These are phyloP conservation scores for Cronartium quercuum DNA, from an alignment of 1,284 basidiomycete genomes.

Conservation along the genomic window DNA sequence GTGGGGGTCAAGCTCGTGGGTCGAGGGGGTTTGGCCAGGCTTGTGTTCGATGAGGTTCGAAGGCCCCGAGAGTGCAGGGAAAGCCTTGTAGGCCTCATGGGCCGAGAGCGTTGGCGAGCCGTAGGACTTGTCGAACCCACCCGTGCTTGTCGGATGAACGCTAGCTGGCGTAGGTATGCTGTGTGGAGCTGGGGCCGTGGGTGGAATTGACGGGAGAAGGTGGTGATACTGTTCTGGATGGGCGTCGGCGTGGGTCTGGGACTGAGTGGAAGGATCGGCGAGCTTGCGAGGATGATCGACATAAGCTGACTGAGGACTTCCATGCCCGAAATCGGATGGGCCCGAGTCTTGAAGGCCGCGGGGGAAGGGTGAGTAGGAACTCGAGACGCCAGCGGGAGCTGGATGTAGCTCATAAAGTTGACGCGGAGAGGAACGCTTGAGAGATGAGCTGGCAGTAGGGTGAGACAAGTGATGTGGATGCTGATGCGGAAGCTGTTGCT, in stretches of 20 bases:
- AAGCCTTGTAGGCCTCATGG: background rate
- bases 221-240: background rate
- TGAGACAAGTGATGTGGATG: constrained; percentile 8
- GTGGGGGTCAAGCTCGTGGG: constrained; percentile 13
- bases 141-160: background rate
- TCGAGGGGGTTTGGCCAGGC: background rate
- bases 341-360: background rate
- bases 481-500: background rate
- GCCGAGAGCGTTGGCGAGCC: background rate
- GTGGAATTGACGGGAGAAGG: background rate
- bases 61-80: background rate
- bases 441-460: background rate
- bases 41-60: background rate
- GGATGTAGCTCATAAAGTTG: background rate
- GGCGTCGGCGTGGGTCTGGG: background rate
- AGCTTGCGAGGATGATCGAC: background rate
- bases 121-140: background rate
- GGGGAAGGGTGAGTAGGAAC: background rate
- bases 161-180: background rate
- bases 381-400: background rate
- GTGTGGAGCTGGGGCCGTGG: background rate
- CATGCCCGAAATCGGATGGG: background rate
- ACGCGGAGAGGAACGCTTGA: constrained; percentile 18
- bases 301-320: background rate
- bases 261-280: background rate